A percentile compares a stretch with the other conserved stretches of the same genome.
phyloP scores from a whole-genome alignment of 192 early-diverging fungal species.

The Coemansia sp. region DNA sequence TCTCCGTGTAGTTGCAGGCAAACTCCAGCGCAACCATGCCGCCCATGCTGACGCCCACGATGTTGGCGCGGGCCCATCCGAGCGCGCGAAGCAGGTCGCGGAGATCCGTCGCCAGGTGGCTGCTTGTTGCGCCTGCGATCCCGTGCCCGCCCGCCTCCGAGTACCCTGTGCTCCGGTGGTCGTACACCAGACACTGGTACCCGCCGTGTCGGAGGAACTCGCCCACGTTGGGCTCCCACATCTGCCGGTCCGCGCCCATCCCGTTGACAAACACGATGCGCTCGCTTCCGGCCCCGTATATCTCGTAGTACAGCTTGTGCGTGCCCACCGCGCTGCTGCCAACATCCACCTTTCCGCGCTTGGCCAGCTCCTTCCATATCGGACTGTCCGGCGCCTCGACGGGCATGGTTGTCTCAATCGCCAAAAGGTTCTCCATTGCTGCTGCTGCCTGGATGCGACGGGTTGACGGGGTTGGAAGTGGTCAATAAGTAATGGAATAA shows the following conservation, averaged over 20 bases:
- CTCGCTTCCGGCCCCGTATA: slow-evolving; percentile 31
- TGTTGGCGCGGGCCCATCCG: slow-evolving; percentile 70
- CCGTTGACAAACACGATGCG: slow-evolving; percentile 46
- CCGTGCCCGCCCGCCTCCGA: slow-evolving; percentile 17
- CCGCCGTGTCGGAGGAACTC: slow-evolving; percentile 61
- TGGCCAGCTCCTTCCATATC: slow-evolving; percentile 32
- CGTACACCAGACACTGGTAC: slow-evolving; percentile 72
- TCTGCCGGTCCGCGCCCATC: slow-evolving; percentile 52
- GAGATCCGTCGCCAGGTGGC: slow-evolving; percentile 60
- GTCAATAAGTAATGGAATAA: neutral
- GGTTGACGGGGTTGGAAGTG: neutral
- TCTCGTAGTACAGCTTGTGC: slow-evolving; percentile 42
- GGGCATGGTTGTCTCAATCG: slow-evolving; percentile 48
- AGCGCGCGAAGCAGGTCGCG: slow-evolving; percentile 63
- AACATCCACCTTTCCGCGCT: slow-evolving; percentile 43
- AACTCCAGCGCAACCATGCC: slow-evolving; percentile 83
- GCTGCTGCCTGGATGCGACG: neutral
- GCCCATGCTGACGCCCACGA: slow-evolving; percentile 84
- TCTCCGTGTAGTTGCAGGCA: slow-evolving; percentile 56
- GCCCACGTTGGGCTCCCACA: slow-evolving; percentile 53
- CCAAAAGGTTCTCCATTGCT: slow-evolving; percentile 22
- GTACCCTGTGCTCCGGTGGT: slow-evolving; percentile 78
- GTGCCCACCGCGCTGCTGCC: neutral
- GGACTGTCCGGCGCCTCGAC: slow-evolving; percentile 45
- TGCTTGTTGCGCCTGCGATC: slow-evolving; percentile 13